Percentiles rank a stretch among this genome's conserved stretches.
phyloP scores from a whole-genome alignment of 2,329 filamentous ascomycete species.

The Colletotrichum filicis region DNA sequence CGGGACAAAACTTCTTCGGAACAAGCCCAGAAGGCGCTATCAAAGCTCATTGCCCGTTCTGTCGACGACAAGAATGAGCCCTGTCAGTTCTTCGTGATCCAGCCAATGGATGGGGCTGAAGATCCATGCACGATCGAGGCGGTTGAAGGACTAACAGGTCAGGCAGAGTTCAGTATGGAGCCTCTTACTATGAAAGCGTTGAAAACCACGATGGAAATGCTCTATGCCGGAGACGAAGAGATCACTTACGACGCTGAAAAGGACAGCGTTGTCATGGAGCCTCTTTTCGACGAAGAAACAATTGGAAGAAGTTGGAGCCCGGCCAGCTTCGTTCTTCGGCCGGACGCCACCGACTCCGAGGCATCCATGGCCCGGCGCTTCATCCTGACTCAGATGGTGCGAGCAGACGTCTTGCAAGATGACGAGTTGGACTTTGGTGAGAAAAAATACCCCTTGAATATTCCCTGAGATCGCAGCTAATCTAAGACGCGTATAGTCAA shows the following conservation, averaged over 20 bases:
- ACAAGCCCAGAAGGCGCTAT: constrained; percentile 2
- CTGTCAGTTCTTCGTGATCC: constrained; percentile 33
- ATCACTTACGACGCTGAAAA: constrained; percentile 5
- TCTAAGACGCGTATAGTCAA: not conserved
- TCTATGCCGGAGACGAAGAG: not conserved
- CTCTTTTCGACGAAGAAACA: not conserved
- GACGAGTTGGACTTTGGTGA: constrained; percentile 30
- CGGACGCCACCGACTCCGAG: constrained; percentile 39
- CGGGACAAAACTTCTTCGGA: not conserved
- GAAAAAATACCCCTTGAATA: not conserved
- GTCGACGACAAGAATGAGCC: not conserved
- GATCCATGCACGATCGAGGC: not conserved
- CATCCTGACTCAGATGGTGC: constrained; percentile 38
- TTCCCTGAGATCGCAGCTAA: not conserved
- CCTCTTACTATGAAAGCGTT: not conserved
- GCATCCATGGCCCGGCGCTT: constrained; percentile 41
- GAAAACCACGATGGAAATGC: constrained; percentile 4
- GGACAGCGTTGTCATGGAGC: constrained; percentile 10
- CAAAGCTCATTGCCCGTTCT: constrained; percentile 15
- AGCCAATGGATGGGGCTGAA: constrained; percentile 13
- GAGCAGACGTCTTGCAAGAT: constrained; percentile 26
- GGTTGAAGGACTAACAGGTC: not conserved
- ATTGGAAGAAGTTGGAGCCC: not conserved
- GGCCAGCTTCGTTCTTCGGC: constrained; percentile 32
- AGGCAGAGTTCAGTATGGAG: not conserved